Conservation (phyloP, 2,329 filamentous ascomycete genomes). For the Onygenales sp. region DNA sequence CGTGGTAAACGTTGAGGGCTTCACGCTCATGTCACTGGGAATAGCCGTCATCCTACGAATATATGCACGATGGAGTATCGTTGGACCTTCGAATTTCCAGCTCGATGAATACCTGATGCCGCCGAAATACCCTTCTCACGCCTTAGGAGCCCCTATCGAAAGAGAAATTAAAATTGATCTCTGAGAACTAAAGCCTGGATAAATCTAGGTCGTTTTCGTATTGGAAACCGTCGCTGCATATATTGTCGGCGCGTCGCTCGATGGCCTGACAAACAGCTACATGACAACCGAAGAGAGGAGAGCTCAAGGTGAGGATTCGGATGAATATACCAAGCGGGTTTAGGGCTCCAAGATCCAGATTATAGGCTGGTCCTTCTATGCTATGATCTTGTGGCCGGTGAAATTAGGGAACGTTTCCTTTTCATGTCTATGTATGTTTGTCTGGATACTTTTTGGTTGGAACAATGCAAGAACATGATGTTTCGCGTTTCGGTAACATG, state of each 20-base stretch:
- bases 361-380: conserved; percentile 47
- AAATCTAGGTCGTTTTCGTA: conserved; percentile 39
- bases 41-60: conserved; percentile 45
- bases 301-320: conserved; percentile 31
- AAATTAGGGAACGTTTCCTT: conserved; percentile 26
- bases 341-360: conserved; percentile 46
- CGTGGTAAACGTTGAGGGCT: conserved; percentile 28
- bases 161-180: not conserved
- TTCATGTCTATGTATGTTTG: no score
- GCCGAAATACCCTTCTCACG: conserved; percentile 19
- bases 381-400: conserved; percentile 42
- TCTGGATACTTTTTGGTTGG: no score
- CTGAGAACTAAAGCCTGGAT: not conserved
- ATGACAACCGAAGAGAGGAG: conserved; percentile 45
- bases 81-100: conserved; percentile 43
- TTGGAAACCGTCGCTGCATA: conserved; percentile 43
- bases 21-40: conserved; percentile 43
- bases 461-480: no score
- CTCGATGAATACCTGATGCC: conserved; percentile 51
- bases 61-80: conserved; percentile 38
- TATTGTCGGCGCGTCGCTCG: conserved; percentile 38
- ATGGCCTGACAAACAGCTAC: conserved; percentile 47
- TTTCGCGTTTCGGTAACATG: no score
- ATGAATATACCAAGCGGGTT: conserved; percentile 42
- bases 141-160: not conserved